Percentiles rank a stretch among this genome's conserved stretches.
Evolutionary conservation across 257 asterid species (phyloP).

Genomic region (Capsicum baccatum): DNA sequence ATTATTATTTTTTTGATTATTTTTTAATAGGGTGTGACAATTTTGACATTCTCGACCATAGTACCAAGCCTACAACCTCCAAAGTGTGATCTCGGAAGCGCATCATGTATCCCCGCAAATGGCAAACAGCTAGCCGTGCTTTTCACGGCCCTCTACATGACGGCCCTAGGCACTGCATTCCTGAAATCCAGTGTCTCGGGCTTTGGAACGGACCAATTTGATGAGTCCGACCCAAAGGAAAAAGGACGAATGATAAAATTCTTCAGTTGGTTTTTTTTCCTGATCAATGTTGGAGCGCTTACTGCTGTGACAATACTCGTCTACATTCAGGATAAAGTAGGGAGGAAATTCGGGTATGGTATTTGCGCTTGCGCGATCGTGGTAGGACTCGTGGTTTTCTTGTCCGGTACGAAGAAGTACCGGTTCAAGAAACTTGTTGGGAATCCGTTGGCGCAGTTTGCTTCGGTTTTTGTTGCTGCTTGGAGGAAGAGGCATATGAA

Average conservation of each 20-base stretch:
- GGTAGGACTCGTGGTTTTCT: conserved; percentile 52
- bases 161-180: conserved; percentile 90
- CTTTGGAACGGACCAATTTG: conserved; percentile 85
- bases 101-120: conserved; percentile 65
- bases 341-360: conserved; percentile 82
- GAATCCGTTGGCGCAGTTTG: conserved; percentile 70
- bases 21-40: conserved; percentile 64
- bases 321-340: conserved; percentile 77
- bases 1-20: background rate
- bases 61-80: conserved; percentile 76
- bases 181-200: conserved; percentile 91
- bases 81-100: conserved; percentile 54
- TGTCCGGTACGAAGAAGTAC: conserved; percentile 62
- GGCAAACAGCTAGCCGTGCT: conserved; percentile 58
- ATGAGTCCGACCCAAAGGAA: conserved; percentile 62
- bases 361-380: conserved; percentile 76
- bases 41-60: conserved; percentile 72
- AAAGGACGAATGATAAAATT: conserved; percentile 65
- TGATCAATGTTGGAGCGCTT: conserved; percentile 74
- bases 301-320: conserved; percentile 76
- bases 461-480: conserved; percentile 61
- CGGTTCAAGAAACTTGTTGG: conserved; percentile 76
- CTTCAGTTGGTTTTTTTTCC: conserved; percentile 92
- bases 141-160: conserved; percentile 65
- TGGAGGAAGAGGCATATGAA: conserved; percentile 58